phyloP scores from a whole-genome alignment of 2,329 filamentous ascomycete species.

The Scleromitrula shiraiana region DNA sequence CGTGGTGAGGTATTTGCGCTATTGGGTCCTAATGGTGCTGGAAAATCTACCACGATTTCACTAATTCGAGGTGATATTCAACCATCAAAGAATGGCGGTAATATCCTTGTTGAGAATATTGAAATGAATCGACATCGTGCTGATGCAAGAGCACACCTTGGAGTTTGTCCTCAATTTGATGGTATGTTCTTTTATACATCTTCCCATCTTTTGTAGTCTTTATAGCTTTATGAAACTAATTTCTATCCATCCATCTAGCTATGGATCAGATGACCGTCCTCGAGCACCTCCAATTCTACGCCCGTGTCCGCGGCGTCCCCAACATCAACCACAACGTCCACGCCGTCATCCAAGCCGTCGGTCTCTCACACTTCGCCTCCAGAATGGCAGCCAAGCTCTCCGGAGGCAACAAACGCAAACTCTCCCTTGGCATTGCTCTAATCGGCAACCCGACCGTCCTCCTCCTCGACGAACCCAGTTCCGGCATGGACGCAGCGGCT shows the following conservation, averaged over 20 bases:
- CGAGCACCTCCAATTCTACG: constrained; percentile 85
- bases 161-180: constrained; percentile 86
- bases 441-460: constrained; percentile 88
- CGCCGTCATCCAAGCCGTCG: constrained; percentile 73
- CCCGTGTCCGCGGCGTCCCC: constrained; percentile 68
- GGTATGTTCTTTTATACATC: constrained; percentile 15
- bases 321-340: constrained; percentile 70
- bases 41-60: constrained; percentile 84
- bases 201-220: not conserved
- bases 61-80: constrained; percentile 82
- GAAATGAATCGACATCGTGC: constrained; percentile 68
- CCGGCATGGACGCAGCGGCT: constrained; percentile 81
- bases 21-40: constrained; percentile 83
- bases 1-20: constrained; percentile 81
- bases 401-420: constrained; percentile 89
- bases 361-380: constrained; percentile 59
- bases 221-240: not conserved
- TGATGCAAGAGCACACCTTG: constrained; percentile 65
- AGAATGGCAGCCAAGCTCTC: constrained; percentile 74
- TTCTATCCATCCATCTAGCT: constrained; percentile 36
- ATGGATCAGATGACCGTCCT: constrained; percentile 85
- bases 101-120: constrained; percentile 71
- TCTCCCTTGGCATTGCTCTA: constrained; percentile 79
- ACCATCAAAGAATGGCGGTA: constrained; percentile 59
- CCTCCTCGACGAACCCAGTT: constrained; percentile 81